Percentiles rank a stretch among this genome's conserved stretches.
These are phyloP conservation scores for Pharus latifolius DNA, from an alignment of 176 grass and related monocot species.

Conservation along the genomic window DNA sequence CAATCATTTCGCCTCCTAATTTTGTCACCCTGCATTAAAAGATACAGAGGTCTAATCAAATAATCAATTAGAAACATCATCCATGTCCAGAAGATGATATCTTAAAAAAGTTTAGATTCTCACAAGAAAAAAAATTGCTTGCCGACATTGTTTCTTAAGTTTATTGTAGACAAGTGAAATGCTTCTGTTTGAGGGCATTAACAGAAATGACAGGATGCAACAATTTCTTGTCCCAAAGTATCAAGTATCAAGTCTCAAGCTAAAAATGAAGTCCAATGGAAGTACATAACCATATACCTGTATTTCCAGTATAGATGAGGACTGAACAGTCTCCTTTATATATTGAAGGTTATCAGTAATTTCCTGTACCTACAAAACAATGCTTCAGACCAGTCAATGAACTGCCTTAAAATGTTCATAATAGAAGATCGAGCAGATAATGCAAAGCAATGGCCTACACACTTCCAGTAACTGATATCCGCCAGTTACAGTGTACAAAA, in stretches of 20 bases:
- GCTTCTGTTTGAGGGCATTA: neutral
- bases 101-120: no score
- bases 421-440: neutral
- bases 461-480: neutral
- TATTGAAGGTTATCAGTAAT: constrained; percentile 36
- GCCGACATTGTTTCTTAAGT: no score
- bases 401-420: no score
- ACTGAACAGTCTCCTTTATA: constrained; percentile 40
- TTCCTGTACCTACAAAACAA: constrained; percentile 35
- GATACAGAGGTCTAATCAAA: neutral
- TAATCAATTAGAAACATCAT: neutral
- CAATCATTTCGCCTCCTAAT: constrained; percentile 47
- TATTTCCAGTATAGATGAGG: constrained; percentile 48
- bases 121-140: no score
- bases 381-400: neutral
- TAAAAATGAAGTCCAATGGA: neutral
- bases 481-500: no score
- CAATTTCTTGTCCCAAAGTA: neutral
- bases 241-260: neutral
- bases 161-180: neutral
- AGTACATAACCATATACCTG: constrained; percentile 47
- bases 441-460: no score
- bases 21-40: constrained; percentile 35
- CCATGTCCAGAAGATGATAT: neutral
- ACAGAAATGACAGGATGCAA: neutral